These are phyloP conservation scores for Daldinia loculata DNA, from an alignment of 495 filamentous ascomycete genomes.

Conservation along the genomic window DNA sequence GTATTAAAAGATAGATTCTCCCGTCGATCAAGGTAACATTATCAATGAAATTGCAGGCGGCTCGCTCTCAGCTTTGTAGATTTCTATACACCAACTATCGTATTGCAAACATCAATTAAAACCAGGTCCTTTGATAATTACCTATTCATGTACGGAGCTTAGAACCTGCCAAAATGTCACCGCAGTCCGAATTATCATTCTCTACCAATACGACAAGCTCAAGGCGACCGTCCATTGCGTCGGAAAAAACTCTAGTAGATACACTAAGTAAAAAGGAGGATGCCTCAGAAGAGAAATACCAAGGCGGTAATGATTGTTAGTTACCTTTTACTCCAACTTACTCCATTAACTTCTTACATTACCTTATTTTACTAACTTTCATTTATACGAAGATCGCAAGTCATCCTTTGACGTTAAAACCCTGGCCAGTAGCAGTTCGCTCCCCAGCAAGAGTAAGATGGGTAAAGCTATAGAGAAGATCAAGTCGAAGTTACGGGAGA, in stretches of 20 bases:
- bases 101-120: not conserved
- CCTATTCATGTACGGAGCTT: not conserved
- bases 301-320: slow-evolving; percentile 13
- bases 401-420: slow-evolving; percentile 5
- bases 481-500: slow-evolving; percentile 25
- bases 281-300: not conserved
- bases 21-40: not conserved
- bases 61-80: not conserved
- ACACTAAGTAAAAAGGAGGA: not conserved
- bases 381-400: slow-evolving; percentile 8
- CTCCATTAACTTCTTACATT: not conserved
- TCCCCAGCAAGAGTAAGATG: slow-evolving; percentile 21
- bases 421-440: slow-evolving; percentile 9
- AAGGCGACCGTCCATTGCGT: slow-evolving; percentile 22
- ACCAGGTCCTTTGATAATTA: not conserved
- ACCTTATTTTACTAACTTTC: slow-evolving; percentile 1
- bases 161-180: slow-evolving; percentile 12
- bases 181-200: slow-evolving; percentile 5
- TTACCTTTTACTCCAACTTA: not conserved
- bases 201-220: not conserved
- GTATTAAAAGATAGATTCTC: not conserved
- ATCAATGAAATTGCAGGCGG: not conserved
- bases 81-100: not conserved
- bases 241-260: slow-evolving; percentile 33
- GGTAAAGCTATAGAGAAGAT: slow-evolving; percentile 24